Evolutionary conservation across 2,329 filamentous ascomycete genomes (phyloP), one percentile per base, ranked within the genome.

Genomic region (Sclerotinia glacialis): DNA sequence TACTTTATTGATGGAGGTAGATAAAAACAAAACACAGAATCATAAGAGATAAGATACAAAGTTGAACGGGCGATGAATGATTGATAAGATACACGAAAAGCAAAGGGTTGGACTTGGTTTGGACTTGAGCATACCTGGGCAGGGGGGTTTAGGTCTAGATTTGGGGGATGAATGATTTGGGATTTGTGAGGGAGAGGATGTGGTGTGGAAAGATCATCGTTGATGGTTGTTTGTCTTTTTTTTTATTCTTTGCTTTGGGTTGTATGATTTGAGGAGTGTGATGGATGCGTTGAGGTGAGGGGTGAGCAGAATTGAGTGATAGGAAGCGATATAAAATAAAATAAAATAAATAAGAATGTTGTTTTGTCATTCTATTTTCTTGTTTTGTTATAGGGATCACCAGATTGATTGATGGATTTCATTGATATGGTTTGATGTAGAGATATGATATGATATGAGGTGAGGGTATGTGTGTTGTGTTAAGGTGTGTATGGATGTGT

Each of bases 1-100:
- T 71, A 67, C 69, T 68, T 69, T 69, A 73, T 69, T 67, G 70
- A 69, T 68, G 72, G 71, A 73, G 72, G 73, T 74, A 71, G 71
- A 69, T 40, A n/a, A 69, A 68, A 69, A 59, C 71, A 71, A 71
- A 70, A 67, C 70, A 74, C 71, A 40, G 11, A 26, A 37, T 23
- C 21, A 50, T 21, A 31, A 62, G 46, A 31, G 40, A 59, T 31
- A 52, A 50, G 46, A 61, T 49, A 18, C 16, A 21, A 11, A 61
- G 58, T 61, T 49, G 59, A 31, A 62, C 59, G 59, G 44, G n/a
- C 46, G 46, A 62, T 40, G 59, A 46, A 14, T 31, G 28, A 23
- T 49, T 37, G 44, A 61, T 31, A 37, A 40, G 34, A 62, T 50
- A n/a, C n/a, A 34, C 34, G 23, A 50, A 56, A 40, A 42, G 44